A percentile compares a stretch with the other conserved stretches of the same genome.
These are phyloP conservation scores for Phytopythium delawarense DNA, from an alignment of 352 stramenopile species.

Conservation along the genomic window DNA sequence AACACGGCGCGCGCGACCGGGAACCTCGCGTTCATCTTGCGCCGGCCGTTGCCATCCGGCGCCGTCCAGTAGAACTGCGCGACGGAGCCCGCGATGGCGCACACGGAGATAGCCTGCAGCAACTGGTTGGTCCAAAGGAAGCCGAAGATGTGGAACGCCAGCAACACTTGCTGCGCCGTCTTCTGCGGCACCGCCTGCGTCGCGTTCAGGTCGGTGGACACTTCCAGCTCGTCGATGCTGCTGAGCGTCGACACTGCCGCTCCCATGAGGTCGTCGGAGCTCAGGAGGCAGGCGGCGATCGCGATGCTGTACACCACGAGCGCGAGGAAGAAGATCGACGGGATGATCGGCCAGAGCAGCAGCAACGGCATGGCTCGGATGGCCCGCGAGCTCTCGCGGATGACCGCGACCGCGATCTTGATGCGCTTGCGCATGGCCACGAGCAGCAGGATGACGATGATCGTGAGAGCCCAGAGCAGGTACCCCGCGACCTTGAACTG, in stretches of 20 bases:
- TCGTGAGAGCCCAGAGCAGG: conserved; percentile 48
- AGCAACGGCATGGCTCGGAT: conserved; percentile 59
- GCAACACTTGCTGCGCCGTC: conserved; percentile 46
- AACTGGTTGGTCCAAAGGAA: conserved; percentile 97
- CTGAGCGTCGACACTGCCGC: neutral
- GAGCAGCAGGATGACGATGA: conserved; percentile 48
- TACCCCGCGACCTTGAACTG: conserved; percentile 70
- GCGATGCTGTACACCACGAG: conserved; percentile 55
- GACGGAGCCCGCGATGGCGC: conserved; percentile 89
- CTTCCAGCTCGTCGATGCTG: neutral
- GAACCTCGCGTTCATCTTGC: conserved; percentile 47
- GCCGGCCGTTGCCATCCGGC: conserved; percentile 23
- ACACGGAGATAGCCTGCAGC: conserved; percentile 93
- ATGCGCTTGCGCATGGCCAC: conserved; percentile 66
- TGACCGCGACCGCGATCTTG: conserved; percentile 64
- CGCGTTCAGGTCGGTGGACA: conserved; percentile 19
- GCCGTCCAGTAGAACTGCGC: conserved; percentile 92
- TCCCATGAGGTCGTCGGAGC: conserved; percentile 41
- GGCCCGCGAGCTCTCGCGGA: conserved; percentile 60
- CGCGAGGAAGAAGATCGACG: conserved; percentile 43
- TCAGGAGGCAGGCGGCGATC: conserved; percentile 56
- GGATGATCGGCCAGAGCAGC: conserved; percentile 56
- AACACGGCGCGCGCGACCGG: conserved; percentile 55
- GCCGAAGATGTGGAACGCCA: conserved; percentile 90
- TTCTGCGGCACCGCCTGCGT: conserved; percentile 33